phyloP scores from a whole-genome alignment of 78 protist genomes.

The Creolimax fragrantissima region DNA sequence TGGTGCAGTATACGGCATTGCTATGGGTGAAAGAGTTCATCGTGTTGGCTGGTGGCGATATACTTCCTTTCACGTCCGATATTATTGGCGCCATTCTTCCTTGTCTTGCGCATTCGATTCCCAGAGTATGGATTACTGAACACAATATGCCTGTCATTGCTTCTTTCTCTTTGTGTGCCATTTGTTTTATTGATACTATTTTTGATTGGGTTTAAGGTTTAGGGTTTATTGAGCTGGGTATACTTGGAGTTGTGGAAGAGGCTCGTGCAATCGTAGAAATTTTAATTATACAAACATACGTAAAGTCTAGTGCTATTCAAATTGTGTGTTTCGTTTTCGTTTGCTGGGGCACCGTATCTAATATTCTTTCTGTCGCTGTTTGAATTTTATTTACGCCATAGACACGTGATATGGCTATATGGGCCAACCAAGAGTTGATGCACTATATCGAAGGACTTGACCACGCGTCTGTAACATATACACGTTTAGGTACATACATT shows the following conservation, averaged over 20 bases:
- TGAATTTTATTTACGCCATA: too few species aligned
- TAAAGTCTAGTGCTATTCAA: too few species aligned
- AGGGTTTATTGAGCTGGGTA: too few species aligned
- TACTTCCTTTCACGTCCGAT: constrained; percentile 41
- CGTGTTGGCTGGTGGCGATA: constrained; percentile 20
- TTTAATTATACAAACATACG: too few species aligned
- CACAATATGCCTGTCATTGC: background rate
- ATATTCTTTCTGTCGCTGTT: too few species aligned
- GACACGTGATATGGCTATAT: background rate
- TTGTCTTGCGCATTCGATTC: constrained; percentile 15
- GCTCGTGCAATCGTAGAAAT: too few species aligned
- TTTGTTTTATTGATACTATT: too few species aligned
- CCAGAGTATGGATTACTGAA: background rate
- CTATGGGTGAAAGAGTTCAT: constrained; percentile 70
- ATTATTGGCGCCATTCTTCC: constrained; percentile 58
- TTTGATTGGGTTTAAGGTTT: too few species aligned
- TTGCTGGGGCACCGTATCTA: too few species aligned
- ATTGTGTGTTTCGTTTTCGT: too few species aligned
- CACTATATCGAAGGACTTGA: background rate
- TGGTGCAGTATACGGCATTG: constrained; percentile 59
- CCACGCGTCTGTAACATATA: background rate
- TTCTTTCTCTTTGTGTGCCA: too few species aligned
- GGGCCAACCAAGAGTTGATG: background rate
- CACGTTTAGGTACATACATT: background rate
- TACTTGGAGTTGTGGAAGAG: too few species aligned